Percentiles rank a stretch among this genome's conserved stretches.
These are phyloP conservation scores for Climacium dendroides DNA, from an alignment of 225 moss, liverwort and hornwort genomes.

Conservation along the genomic window DNA sequence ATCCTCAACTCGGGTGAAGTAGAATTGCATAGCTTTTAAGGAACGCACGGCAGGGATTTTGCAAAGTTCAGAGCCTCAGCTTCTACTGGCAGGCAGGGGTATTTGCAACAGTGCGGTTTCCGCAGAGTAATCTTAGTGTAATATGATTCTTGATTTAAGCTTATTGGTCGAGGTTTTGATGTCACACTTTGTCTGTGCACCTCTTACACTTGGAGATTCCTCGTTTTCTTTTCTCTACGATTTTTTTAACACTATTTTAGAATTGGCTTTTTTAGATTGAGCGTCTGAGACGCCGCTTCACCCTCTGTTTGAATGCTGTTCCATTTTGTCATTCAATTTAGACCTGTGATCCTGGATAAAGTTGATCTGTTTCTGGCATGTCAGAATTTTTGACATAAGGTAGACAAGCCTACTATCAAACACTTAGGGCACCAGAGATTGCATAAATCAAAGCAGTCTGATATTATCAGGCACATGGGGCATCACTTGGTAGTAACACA, in stretches of 20 bases:
- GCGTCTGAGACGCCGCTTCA: background rate
- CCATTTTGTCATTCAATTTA: background rate
- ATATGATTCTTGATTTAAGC: constrained; percentile 1
- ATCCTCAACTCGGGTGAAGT: background rate
- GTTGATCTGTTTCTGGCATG: background rate
- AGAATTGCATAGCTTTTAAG: background rate
- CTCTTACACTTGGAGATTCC: background rate
- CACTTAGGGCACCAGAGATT: background rate
- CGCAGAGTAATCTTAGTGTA: constrained; percentile 1
- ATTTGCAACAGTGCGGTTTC: background rate
- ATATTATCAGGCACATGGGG: no score
- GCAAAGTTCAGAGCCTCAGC: background rate
- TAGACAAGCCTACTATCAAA: no score
- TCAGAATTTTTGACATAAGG: no score
- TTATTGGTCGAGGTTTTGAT: background rate
- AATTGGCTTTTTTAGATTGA: background rate
- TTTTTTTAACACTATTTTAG: background rate
- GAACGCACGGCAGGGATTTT: background rate
- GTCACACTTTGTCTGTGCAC: background rate
- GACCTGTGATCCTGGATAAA: background rate
- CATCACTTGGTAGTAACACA: background rate
- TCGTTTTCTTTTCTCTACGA: background rate
- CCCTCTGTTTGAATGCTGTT: background rate
- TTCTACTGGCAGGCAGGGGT: background rate
- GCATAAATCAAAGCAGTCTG: background rate